Evolutionary conservation across 169 alveolate species (phyloP).

Genomic region (Miamiensis avidus): DNA sequence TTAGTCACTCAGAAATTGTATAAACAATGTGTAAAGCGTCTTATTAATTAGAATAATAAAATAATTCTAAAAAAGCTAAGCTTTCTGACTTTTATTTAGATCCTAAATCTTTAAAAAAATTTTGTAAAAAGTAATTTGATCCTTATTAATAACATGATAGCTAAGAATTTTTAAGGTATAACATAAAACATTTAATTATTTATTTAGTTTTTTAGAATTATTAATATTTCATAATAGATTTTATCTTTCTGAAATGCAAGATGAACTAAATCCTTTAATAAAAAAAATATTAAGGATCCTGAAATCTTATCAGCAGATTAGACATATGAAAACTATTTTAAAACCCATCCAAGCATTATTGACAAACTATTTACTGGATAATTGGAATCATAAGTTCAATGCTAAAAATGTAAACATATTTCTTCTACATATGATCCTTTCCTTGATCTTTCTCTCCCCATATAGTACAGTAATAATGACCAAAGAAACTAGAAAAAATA

Average conservation of each 20-base stretch:
- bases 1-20: neutral
- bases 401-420: slow-evolving; percentile 18
- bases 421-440: slow-evolving; percentile 20
- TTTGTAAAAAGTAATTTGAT: slow-evolving; percentile 8
- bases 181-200: too few species aligned
- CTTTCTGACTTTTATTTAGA: neutral
- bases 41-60: neutral
- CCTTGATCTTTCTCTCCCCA: slow-evolving; percentile 11
- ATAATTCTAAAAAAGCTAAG: neutral
- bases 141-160: slow-evolving; percentile 17
- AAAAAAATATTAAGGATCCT: neutral
- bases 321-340: neutral
- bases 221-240: too few species aligned
- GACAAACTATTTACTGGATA: slow-evolving; percentile 13
- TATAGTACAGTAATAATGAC: neutral
- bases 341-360: slow-evolving; percentile 6
- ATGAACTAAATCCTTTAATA: neutral
- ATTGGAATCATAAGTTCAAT: slow-evolving; percentile 2
- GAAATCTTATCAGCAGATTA: neutral
- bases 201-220: too few species aligned
- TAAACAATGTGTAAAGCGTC: neutral
- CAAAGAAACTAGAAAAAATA: too few species aligned
- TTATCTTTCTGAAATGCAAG: slow-evolving; percentile 7
- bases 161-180: slow-evolving; percentile 24
- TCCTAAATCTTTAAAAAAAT: neutral